Evolutionary conservation across 2,329 filamentous ascomycete genomes (phyloP), one percentile per base, ranked within the genome.

Genomic region (Aspergillus melleus): DNA sequence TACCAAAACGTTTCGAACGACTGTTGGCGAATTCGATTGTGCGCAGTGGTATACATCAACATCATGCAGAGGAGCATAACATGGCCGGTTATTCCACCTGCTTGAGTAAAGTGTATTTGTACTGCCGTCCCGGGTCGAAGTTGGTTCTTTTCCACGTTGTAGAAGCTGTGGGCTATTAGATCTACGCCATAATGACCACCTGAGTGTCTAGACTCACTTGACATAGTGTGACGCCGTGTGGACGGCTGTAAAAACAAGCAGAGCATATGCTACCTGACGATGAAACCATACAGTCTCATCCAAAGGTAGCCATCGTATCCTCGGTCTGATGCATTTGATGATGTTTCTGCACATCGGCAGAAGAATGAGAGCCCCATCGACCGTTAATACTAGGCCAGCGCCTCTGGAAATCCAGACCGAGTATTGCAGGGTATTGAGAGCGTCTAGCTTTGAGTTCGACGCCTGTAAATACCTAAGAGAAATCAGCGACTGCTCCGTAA

Each of bases 1-100:
- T 99, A 99, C 95, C 95, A 99, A 76, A 99, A 99, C 0, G 94
- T 96, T 79, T 99, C 95, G 73, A 93, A 99, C 0, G 92, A 96
- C 74, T 99, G 95, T 74, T 98, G 94, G 57, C 95, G 90, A 66
- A 99, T 98, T 66, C 91, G 90, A 69, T 90, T 85, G 73, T 99
- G 95, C 2, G 95, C 90, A 0, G 93, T 97, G 1, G 95, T 99
- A 79, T 96, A 99, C 84, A 99, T 99, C 64, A 99, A 80, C 64
- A 99, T 81, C 95, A 99, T 99, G 84, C 93, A 98, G n/a, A 99
- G 83, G 26, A 98, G 85, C 95, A 99, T 99, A 63, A 97, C 85
- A 77, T 99, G 95, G 6, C 95, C 95, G 2, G 95, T 99, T 63
- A 98, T 90, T 62, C 95, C 95, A 70, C 92, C 93, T 53, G 92